Base-by-base conservation (phyloP, 2,329 filamentous ascomycete genomes). In the Dactylellina drechsleri region DNA sequence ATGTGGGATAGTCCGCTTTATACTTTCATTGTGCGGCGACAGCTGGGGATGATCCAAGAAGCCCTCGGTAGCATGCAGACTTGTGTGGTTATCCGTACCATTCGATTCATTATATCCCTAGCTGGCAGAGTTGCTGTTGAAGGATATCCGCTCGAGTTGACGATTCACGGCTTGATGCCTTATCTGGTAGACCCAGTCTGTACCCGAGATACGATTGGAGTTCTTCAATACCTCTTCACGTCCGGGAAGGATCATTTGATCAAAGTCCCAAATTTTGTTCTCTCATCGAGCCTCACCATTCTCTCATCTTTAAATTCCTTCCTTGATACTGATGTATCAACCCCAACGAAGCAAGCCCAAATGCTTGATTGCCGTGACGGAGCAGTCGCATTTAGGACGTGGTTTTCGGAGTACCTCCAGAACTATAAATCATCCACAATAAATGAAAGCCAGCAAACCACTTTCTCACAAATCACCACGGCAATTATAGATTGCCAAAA, bases 61-160 rank as follows among this genome's bases (percentile, higher is more conserved):
- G 91, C 93, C 0, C 84, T 98, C 4, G 96, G 95, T 0, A 91
- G 95, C 18, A 84, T 97, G 4, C 91, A 97, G 81, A 91, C 92
- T 43, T 95, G 92, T 80, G 90, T 92, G 1, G 89, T 97, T 2
- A 86, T 99, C 60, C 89, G 93, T 45, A 97, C 96, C 80, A 86
- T 98, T 54, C 87, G 93, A 40, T 87, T 97, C 7, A 83, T 98
- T 15, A 86, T 98, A 26, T 91, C 89, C 72, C 83, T 98, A 53
- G 90, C 92, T 26, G 93, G 92, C 0, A 81, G 87, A 0, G 85
- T 89, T 59, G 91, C 91, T n/a, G 84, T 90, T 23, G 84, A 88
- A 47, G 91, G 90, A 0, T 98, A 98, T 80, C 91, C 92, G 10
- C 82, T 97, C 13, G 92, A 99, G 81, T 95, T 97, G 91, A 85